These are phyloP conservation scores for Globisporangium emineosum DNA, from an alignment of 352 stramenopile genomes.

Conservation along the genomic window DNA sequence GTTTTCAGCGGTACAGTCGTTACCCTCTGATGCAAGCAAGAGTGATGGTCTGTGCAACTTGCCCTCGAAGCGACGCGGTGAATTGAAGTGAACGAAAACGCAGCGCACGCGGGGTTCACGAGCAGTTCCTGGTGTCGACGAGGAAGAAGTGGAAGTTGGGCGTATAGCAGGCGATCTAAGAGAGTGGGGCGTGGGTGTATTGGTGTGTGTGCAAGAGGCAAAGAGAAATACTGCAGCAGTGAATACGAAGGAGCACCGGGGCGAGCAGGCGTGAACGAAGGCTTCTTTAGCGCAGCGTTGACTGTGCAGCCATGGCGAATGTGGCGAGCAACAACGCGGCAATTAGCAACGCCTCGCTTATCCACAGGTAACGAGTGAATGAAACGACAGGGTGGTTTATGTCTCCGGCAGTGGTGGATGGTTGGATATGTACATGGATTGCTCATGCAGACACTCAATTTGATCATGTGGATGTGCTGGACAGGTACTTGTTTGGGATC, in stretches of 20 bases:
- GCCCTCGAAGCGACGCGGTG: slow-evolving; percentile 4
- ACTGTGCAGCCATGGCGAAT: not conserved
- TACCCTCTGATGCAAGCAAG: not conserved
- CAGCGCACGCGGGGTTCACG: not conserved
- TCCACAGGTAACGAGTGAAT: slow-evolving; percentile 27
- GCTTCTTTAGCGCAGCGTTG: not conserved
- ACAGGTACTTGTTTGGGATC: slow-evolving; percentile 80
- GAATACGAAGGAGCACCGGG: not conserved
- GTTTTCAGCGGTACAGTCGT: not conserved
- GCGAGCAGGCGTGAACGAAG: not conserved
- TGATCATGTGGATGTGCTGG: not conserved
- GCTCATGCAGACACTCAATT: not conserved
- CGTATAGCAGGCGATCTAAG: not conserved
- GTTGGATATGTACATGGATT: not conserved
- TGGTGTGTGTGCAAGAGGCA: not conserved
- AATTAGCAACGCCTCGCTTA: slow-evolving; percentile 36
- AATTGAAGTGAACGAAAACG: not conserved
- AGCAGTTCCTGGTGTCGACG: not conserved
- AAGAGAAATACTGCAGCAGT: not conserved
- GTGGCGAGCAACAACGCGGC: slow-evolving; percentile 13
- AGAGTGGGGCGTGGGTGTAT: too few relatives aligned
- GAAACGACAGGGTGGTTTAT: not conserved
- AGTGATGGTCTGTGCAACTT: slow-evolving; percentile 2
- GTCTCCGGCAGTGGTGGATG: not conserved
- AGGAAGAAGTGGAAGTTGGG: not conserved